Conservation (phyloP, 2,329 filamentous ascomycete species). For the Botrytis aclada region DNA sequence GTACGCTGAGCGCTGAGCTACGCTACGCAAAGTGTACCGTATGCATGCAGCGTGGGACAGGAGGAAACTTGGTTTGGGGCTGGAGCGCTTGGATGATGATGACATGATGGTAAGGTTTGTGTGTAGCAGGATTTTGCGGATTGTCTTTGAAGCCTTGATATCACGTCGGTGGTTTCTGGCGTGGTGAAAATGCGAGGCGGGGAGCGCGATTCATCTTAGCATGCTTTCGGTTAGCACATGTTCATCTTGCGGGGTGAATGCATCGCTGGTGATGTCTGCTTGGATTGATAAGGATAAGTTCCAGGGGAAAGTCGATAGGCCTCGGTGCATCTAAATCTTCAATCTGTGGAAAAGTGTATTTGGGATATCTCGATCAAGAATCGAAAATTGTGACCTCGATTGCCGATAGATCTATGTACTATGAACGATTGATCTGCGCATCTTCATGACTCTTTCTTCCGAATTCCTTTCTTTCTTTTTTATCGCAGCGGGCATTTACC, state of each 20-base stretch:
- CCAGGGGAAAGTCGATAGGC: not conserved
- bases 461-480: not conserved
- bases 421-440: not conserved
- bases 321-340: constrained; percentile 11
- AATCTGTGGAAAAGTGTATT: constrained; percentile 2
- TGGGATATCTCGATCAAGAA: not conserved
- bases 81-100: not conserved
- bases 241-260: not conserved
- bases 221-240: not conserved
- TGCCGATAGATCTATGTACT: not conserved
- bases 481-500: not conserved
- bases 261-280: not conserved
- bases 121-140: not conserved
- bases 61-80: not conserved
- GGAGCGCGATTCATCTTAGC: not conserved
- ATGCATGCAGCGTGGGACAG: not conserved
- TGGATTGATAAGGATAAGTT: constrained; percentile 9
- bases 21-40: not conserved
- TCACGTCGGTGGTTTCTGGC: not conserved
- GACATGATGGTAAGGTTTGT: not conserved
- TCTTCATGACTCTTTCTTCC: not conserved
- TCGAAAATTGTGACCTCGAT: not conserved
- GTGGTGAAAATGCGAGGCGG: not conserved
- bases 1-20: not conserved
- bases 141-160: not conserved